A percentile compares a stretch with the other conserved stretches of the same genome.
Evolutionary conservation across 352 stramenopile species (phyloP).

Genomic region (Halophytophthora polymorphica): DNA sequence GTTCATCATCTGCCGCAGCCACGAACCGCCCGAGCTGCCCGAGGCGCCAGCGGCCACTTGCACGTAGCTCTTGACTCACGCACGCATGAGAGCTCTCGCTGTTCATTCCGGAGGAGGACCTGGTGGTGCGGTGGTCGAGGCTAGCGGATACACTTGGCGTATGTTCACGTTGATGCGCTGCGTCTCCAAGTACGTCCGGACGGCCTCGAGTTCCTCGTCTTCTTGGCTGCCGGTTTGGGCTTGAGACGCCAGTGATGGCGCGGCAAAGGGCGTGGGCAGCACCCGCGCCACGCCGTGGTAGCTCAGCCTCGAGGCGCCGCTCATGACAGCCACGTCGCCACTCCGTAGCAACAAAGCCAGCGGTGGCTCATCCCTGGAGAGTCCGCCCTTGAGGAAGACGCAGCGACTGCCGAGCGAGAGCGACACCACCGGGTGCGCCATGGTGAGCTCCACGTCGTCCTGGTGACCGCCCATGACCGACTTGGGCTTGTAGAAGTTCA

Average conservation of each 20-base stretch:
- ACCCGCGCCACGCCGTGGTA: slow-evolving; percentile 70
- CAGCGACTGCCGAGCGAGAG: slow-evolving; percentile 66
- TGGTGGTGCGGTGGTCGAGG: no score
- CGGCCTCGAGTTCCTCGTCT: slow-evolving; percentile 34
- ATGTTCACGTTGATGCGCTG: slow-evolving; percentile 85
- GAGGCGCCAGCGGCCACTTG: no score
- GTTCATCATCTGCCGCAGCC: no score
- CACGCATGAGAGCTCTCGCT: no score
- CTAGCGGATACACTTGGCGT: slow-evolving; percentile 70
- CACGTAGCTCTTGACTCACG: no score
- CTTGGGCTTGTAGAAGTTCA: slow-evolving; percentile 81
- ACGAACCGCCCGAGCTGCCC: no score
- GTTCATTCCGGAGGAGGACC: no score
- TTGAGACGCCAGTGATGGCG: slow-evolving; percentile 22
- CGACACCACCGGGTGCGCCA: slow-evolving; percentile 79
- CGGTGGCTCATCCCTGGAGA: slow-evolving; percentile 57
- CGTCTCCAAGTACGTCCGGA: slow-evolving; percentile 47
- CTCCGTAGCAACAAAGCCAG: slow-evolving; percentile 64
- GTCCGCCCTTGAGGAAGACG: slow-evolving; percentile 75
- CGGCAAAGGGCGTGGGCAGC: slow-evolving; percentile 41
- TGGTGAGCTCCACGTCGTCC: slow-evolving; percentile 82
- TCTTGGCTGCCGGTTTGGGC: slow-evolving; percentile 14
- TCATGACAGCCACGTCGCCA: slow-evolving; percentile 67
- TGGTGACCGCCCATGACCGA: slow-evolving; percentile 82
- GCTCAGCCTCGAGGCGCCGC: slow-evolving; percentile 56